These are phyloP conservation scores for Baudoinia panamericana DNA, from an alignment of 495 filamentous ascomycete genomes.

Conservation along the genomic window DNA sequence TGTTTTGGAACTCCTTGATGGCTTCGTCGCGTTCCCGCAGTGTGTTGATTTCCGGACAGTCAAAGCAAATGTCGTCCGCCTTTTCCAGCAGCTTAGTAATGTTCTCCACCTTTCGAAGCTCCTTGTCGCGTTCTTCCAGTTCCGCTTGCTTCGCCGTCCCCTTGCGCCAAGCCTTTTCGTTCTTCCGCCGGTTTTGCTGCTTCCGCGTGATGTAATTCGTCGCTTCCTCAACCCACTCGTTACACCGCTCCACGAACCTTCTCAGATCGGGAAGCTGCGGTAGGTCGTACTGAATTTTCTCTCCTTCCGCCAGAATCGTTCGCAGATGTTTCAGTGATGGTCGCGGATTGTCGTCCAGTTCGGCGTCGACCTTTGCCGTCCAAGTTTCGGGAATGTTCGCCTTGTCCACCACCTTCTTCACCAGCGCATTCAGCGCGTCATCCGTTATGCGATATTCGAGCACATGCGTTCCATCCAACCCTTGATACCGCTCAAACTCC, in stretches of 20 bases:
- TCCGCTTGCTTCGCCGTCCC: conserved; percentile 60
- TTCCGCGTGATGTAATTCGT: conserved; percentile 95
- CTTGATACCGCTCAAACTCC: conserved; percentile 32
- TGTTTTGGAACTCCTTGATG: conserved; percentile 75
- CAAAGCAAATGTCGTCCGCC: conserved; percentile 83
- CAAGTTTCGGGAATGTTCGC: conserved; percentile 75
- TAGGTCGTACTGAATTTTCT: conserved; percentile 90
- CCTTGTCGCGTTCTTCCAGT: conserved; percentile 75
- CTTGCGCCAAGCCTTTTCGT: conserved; percentile 80
- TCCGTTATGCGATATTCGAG: conserved; percentile 48
- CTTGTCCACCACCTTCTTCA: conserved; percentile 72
- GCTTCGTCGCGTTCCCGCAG: conserved; percentile 77
- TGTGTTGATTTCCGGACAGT: conserved; percentile 81
- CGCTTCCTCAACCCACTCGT: conserved; percentile 96
- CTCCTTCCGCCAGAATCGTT: conserved; percentile 78
- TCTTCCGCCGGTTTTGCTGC: conserved; percentile 96
- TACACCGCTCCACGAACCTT: conserved; percentile 84
- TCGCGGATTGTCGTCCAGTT: conserved; percentile 65
- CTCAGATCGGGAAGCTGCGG: conserved; percentile 70
- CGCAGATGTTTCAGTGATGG: conserved; percentile 80
- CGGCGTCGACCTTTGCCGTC: conserved; percentile 78
- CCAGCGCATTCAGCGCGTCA: conserved; percentile 48
- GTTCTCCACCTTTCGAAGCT: conserved; percentile 81
- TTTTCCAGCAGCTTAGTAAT: conserved; percentile 71
- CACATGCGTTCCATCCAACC: conserved; percentile 44